Evolutionary conservation across 306 rosid species (phyloP).

Genomic region (Castanea sativa): DNA sequence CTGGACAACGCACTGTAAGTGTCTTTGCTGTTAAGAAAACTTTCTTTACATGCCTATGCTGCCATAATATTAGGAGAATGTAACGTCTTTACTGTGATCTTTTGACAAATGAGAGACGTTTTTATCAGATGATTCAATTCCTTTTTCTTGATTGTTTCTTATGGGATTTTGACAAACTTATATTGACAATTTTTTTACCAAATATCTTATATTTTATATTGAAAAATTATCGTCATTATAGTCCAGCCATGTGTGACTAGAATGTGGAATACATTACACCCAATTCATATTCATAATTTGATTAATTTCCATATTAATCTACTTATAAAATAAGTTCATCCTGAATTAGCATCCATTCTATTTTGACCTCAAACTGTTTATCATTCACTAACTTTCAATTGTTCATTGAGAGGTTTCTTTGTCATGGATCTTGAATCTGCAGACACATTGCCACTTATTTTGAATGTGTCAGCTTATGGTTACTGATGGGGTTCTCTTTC

Average conservation of each 20-base stretch:
- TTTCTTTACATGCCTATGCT: slow-evolving; percentile 22
- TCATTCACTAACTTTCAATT: slow-evolving; percentile 2
- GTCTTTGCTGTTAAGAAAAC: slow-evolving; percentile 20
- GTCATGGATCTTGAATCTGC: slow-evolving; percentile 13
- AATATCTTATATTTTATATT: background rate
- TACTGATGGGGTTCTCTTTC: slow-evolving; percentile 16
- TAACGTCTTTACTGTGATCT: background rate
- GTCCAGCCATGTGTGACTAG: background rate
- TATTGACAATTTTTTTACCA: background rate
- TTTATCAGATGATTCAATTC: background rate
- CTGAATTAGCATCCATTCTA: background rate
- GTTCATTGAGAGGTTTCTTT: slow-evolving; percentile 6
- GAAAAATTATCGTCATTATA: background rate
- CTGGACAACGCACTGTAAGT: slow-evolving; percentile 98
- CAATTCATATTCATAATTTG: background rate
- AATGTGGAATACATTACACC: background rate
- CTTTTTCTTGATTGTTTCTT: background rate
- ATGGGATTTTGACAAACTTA: slow-evolving; percentile 12
- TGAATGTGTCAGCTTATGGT: slow-evolving; percentile 28
- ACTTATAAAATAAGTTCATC: background rate
- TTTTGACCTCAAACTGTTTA: background rate
- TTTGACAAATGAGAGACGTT: background rate
- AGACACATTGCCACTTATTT: background rate
- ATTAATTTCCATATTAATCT: background rate
- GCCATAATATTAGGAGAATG: slow-evolving; percentile 12